These are phyloP conservation scores for Gossypium turneri DNA, from an alignment of 345 rosid genomes.

Conservation along the genomic window DNA sequence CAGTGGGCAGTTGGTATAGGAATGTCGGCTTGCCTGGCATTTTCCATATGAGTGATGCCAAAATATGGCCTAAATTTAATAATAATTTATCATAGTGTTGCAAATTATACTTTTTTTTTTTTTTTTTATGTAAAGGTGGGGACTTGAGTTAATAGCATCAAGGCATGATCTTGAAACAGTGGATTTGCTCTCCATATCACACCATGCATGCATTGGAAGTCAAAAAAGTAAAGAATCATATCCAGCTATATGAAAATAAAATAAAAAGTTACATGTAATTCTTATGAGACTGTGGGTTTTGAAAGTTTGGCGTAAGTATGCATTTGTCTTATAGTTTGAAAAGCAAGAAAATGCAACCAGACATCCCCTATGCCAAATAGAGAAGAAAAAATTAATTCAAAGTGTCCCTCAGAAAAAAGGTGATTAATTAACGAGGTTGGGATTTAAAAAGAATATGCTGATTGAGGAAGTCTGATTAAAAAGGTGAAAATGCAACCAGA, in stretches of 20 bases:
- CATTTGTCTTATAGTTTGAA: neutral
- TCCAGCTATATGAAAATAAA: neutral
- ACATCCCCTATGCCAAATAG: neutral
- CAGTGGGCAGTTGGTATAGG: neutral
- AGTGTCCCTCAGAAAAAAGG: neutral
- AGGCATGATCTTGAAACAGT: conserved; percentile 1
- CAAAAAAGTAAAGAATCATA: neutral
- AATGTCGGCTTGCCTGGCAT: conserved; percentile 11
- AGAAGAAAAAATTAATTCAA: neutral
- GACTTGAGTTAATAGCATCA: neutral
- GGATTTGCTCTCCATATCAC: neutral
- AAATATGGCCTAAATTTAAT: neutral
- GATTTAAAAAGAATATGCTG: conserved; percentile 3
- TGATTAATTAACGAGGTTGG: neutral
- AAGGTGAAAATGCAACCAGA: too few species aligned
- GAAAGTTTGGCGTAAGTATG: neutral
- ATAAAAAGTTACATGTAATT: neutral
- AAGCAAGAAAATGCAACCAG: neutral
- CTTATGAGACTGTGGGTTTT: neutral
- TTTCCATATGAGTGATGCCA: neutral
- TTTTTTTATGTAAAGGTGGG: neutral
- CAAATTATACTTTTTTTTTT: too few species aligned
- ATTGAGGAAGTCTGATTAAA: too few species aligned
- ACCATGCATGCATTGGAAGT: neutral
- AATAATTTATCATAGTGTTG: too few species aligned